Conservation (phyloP, 2,329 filamentous ascomycete species). For the Sclerotinia trifoliorum region DNA sequence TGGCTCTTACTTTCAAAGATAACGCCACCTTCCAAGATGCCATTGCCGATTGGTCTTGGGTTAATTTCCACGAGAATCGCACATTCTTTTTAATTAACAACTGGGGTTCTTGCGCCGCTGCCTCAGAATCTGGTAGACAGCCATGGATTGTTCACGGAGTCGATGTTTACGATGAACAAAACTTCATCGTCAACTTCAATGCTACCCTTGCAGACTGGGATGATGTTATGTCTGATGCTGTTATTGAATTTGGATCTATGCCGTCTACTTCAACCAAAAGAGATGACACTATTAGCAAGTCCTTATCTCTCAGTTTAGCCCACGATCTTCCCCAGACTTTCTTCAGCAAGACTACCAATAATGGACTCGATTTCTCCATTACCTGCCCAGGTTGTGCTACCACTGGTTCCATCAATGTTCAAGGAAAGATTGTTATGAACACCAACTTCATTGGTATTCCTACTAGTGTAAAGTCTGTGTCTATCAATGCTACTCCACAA, state of each 20-base stretch:
- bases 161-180: constrained; percentile 19
- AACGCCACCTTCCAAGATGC: constrained; percentile 20
- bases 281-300: constrained; percentile 4
- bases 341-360: constrained; percentile 18
- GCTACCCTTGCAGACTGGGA: constrained; percentile 22
- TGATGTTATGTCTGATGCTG: constrained; percentile 6
- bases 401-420: constrained; percentile 12
- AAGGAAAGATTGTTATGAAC: constrained; percentile 17
- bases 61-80: constrained; percentile 20
- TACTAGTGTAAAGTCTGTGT: constrained; percentile 16
- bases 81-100: constrained; percentile 23
- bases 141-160: constrained; percentile 21
- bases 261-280: neutral
- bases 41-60: constrained; percentile 22
- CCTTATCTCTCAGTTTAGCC: neutral
- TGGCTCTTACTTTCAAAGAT: constrained; percentile 15
- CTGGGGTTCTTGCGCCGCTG: constrained; percentile 16
- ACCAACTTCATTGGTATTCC: constrained; percentile 1
- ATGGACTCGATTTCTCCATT: constrained; percentile 21
- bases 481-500: constrained; percentile 13
- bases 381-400: constrained; percentile 14
- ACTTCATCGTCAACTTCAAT: constrained; percentile 23
- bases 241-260: constrained; percentile 18
- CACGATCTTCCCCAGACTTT: constrained; percentile 18
- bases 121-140: constrained; percentile 14